These are phyloP conservation scores for Ganoderma lingzhi DNA, from an alignment of 1,284 basidiomycete genomes.

Conservation along the genomic window DNA sequence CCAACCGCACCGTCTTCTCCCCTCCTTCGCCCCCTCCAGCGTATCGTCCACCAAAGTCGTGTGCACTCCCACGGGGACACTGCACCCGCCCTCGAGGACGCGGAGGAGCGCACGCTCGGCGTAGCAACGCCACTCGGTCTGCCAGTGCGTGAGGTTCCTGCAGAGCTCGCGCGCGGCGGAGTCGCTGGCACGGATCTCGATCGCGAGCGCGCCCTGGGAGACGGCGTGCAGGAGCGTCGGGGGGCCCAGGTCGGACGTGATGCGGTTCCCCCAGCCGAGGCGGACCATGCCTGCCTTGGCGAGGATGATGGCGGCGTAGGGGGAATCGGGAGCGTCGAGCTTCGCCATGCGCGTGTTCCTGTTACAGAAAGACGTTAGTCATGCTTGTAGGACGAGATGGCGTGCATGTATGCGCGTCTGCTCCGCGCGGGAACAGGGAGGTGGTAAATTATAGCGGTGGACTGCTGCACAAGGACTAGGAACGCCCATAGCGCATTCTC, in stretches of 20 bases:
- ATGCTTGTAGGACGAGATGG: neutral
- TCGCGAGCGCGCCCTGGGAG: conserved; percentile 91
- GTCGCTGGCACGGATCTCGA: conserved; percentile 88
- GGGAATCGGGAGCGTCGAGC: conserved; percentile 87
- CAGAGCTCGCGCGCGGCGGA: conserved; percentile 68
- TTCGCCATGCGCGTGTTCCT: conserved; percentile 92
- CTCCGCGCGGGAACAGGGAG: neutral
- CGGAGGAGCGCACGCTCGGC: conserved; percentile 91
- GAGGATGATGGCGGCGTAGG: conserved; percentile 91
- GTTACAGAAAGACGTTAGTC: neutral
- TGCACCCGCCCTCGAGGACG: conserved; percentile 95
- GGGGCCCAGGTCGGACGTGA: conserved; percentile 80
- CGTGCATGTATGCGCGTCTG: neutral
- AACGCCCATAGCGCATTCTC: neutral
- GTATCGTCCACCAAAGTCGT: conserved; percentile 51
- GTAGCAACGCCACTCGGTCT: conserved; percentile 77
- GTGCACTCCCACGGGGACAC: conserved; percentile 93
- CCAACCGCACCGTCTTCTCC: conserved; percentile 52
- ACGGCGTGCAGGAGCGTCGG: conserved; percentile 91
- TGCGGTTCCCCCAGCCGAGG: conserved; percentile 76
- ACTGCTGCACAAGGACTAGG: neutral
- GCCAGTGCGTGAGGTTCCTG: conserved; percentile 75
- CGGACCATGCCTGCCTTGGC: conserved; percentile 85
- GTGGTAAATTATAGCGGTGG: neutral
- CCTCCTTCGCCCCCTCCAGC: conserved; percentile 33